Base-by-base conservation (phyloP, 1,284 basidiomycete species). In the Volvariella surrecta region DNA sequence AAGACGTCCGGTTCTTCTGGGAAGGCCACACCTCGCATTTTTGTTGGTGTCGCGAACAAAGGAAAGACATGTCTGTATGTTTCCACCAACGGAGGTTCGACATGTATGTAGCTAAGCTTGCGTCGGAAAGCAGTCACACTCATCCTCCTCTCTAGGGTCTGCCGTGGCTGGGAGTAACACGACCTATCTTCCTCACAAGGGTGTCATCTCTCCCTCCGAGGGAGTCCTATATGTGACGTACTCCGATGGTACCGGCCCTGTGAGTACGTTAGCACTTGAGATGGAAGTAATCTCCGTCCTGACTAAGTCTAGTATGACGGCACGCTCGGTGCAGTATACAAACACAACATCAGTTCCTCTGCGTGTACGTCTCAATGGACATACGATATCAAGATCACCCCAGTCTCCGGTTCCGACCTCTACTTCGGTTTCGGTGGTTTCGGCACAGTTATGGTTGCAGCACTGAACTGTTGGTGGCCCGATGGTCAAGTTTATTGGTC, bases 401-500 rank as follows among this genome's bases (percentile, higher is more conserved):
- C 75, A 1, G 71, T 66, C 2, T 61, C 64, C 37, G 70, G 66
- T 13, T 58, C 63, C 42, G 66, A 70, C 45, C 59, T 69, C 17
- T 67, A 66, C 50, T 76, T 69, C 51, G 68, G 69, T 4, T 74
- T 73, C 49, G 78, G 79, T 41, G 79, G 79, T 37, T 76, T 78
- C 13, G 79, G 79, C 2, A 80, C 74, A 3, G 58, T 82, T 49
- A 80, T 82, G 79, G 78, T 79, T 6, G 77, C 79, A 31, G 74
- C 77, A 1, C 66, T 81, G 31, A 81, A 81, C 53, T 71, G 70
- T 13, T 76, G 74, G 73, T 72, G 63, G 68, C 77, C 77, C 3
- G 78, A 82, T 52, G 79, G 77, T n/a, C 76, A 79, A 50, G 79
- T 80, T 17, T 81, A 70, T 64, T 71, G 79, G 10, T 76, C 74